Base-by-base conservation (phyloP, 1,139 yeast species). In the Yamadazyma dushanensis region DNA sequence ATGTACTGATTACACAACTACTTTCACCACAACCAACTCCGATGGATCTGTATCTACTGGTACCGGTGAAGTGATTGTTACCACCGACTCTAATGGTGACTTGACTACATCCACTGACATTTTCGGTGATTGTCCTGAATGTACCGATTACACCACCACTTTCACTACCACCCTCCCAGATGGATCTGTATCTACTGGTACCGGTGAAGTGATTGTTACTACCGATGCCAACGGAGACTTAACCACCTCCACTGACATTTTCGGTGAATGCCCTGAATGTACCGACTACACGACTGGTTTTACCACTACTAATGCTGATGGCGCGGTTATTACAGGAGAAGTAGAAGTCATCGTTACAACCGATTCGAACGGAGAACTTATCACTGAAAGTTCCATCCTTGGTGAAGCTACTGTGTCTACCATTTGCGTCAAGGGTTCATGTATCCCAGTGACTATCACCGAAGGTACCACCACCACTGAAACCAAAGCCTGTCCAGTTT, bases 261-360 rank as follows among this genome's bases (percentile, higher is more conserved):
- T 37, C 19, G 32, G 38, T 9, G 31, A 29, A 5, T 36, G 39
- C 17, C 37, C 39, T 16, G 37, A 28, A 29, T 36, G 39, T 33
- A 46, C 50, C 15, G 39, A 40, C 10, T 46, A 41, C 46, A 46
- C 49, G 11, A 43, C 49, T 17, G 39, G 41, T 7, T 39, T 41
- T 38, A 39, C 49, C 21, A 40, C 45, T 16, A 46, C 50, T 10
- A 34, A 38, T 16, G 16, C 41, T 9, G 44, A 41, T 32, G 52
- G 52, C 6, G 14, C 33, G 4, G 36, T 32, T 21, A 20, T 34
- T n/a, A 45, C 47, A 18, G 45, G 34, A 2, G 36, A 29, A n/a
- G 38, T 16, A n/a, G 35, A 35, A 25, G 43, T 40, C 17, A 29
- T 42, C 11, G 38, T 44, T 4, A 38, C 48, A 4, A 43, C 45